Evolutionary conservation across 176 grass and related monocot species (phyloP).

Genomic region (Carex scoparia): DNA sequence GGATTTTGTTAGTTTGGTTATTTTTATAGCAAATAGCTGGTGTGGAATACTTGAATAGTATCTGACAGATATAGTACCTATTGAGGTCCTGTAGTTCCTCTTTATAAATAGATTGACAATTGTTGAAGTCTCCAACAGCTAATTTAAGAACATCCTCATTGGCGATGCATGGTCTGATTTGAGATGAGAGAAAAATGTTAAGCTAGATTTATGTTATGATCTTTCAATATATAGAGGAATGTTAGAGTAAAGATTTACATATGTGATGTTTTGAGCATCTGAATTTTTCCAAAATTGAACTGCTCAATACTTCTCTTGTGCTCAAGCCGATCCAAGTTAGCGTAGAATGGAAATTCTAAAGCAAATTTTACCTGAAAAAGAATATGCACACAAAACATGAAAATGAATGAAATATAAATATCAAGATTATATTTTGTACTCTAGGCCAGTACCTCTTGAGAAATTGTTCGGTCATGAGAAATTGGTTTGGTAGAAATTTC

Average conservation of each 20-base stretch:
- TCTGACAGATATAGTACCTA: conserved; percentile 28
- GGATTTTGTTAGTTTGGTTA: background rate
- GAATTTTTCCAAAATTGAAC: conserved; percentile 27
- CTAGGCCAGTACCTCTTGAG: conserved; percentile 35
- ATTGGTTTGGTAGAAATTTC: conserved; percentile 23
- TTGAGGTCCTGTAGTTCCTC: conserved; percentile 58
- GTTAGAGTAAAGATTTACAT: conserved; percentile 36
- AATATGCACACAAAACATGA: background rate
- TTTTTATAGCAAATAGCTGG: background rate
- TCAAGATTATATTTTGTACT: background rate
- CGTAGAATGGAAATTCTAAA: conserved; percentile 57
- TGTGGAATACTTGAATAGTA: background rate
- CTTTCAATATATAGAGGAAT: background rate
- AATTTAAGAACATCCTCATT: conserved; percentile 41
- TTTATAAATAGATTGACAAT: conserved; percentile 42
- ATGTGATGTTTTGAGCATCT: conserved; percentile 41
- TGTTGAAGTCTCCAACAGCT: conserved; percentile 42
- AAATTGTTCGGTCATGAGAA: background rate
- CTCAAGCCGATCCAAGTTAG: conserved; percentile 57
- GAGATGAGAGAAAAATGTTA: conserved; percentile 12
- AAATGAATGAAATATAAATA: background rate
- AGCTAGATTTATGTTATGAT: background rate
- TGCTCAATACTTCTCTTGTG: conserved; percentile 78
- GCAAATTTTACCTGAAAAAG: conserved; percentile 51
- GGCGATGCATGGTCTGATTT: conserved; percentile 30